A percentile compares a stretch with the other conserved stretches of the same genome.
phyloP scores from a whole-genome alignment of 225 moss, liverwort and hornwort genomes.

The Rhytidiadelphus loreus region DNA sequence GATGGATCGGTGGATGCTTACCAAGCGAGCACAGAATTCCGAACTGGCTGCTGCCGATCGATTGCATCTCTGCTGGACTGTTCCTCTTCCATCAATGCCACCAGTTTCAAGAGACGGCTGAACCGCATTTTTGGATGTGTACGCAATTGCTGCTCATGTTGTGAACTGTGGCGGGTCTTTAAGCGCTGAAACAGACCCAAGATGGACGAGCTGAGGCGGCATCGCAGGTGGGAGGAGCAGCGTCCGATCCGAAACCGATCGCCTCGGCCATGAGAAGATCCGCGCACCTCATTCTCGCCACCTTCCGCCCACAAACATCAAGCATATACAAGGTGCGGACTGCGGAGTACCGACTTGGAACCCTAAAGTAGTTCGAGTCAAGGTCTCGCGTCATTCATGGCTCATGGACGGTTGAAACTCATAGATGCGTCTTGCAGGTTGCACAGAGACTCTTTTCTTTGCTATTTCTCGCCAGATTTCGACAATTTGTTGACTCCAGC shows the following conservation, averaged over 20 bases:
- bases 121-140: neutral
- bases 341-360: neutral
- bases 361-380: neutral
- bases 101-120: neutral
- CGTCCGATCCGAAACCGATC: too few relatives aligned
- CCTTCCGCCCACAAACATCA: neutral
- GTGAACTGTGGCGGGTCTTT: neutral
- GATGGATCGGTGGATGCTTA: neutral
- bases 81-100: neutral
- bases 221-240: neutral
- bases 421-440: neutral
- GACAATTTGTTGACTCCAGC: too few relatives aligned
- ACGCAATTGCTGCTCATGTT: neutral
- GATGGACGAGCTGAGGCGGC: neutral
- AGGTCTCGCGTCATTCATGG: neutral
- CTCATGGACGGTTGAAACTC: neutral
- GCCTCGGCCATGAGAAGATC: neutral
- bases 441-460: too few relatives aligned
- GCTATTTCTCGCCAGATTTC: neutral
- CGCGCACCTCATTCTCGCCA: neutral
- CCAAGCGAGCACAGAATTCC: neutral
- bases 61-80: neutral
- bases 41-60: neutral
- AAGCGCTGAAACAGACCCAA: neutral
- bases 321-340: neutral